Conservation (phyloP, 305 asterid genomes). For the Fraxinus platypoda region DNA sequence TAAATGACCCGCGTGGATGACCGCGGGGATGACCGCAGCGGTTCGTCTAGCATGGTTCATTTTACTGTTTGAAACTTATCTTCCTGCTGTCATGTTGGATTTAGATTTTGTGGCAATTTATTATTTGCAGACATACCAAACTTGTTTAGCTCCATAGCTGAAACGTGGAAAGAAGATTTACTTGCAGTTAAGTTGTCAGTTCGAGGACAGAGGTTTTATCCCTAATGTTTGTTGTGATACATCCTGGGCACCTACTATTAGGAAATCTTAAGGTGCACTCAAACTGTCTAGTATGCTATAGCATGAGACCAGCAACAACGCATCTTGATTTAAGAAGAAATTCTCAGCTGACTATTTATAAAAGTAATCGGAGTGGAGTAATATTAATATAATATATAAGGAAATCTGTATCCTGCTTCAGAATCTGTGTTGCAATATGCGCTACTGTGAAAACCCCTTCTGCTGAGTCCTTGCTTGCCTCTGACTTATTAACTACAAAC, state of each 20-base stretch:
- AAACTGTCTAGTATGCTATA: neutral
- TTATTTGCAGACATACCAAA: conserved; percentile 22
- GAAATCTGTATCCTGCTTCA: neutral
- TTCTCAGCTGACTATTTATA: neutral
- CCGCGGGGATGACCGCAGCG: too few relatives aligned
- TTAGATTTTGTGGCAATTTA: neutral
- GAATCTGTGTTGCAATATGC: neutral
- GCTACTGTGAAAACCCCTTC: neutral
- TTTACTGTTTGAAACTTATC: neutral
- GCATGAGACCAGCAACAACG: neutral
- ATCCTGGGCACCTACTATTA: conserved; percentile 26
- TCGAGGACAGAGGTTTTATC: conserved; percentile 3
- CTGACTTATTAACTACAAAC: neutral
- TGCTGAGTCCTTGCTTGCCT: neutral
- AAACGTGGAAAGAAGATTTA: conserved; percentile 15
- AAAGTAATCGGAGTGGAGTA: neutral
- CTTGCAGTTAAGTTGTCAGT: conserved; percentile 31
- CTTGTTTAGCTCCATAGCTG: conserved; percentile 23
- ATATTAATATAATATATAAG: neutral
- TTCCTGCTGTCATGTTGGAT: neutral
- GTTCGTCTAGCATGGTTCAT: too few relatives aligned
- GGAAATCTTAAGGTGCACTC: neutral
- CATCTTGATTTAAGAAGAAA: conserved; percentile 8
- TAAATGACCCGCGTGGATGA: too few relatives aligned
- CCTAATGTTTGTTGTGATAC: conserved; percentile 19